Percentiles rank a stretch among this genome's conserved stretches.
phyloP scores from a whole-genome alignment of 805 yeast species.

The Lachancea meyersii region DNA sequence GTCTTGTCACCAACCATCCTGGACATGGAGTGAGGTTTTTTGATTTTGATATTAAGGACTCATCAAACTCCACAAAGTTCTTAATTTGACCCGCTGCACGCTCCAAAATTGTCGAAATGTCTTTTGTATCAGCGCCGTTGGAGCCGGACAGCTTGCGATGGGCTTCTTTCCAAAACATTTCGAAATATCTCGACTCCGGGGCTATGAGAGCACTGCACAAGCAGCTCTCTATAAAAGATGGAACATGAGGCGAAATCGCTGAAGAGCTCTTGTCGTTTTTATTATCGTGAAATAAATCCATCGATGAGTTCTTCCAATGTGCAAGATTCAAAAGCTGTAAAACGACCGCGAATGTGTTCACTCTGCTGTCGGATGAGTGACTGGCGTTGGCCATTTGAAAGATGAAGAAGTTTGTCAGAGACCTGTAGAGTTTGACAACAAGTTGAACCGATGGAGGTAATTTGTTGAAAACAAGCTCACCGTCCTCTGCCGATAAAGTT shows the following conservation, averaged over 20 bases:
- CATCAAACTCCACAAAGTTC: slow-evolving; percentile 32
- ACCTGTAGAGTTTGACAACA: slow-evolving; percentile 59
- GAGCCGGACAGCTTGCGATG: slow-evolving; percentile 29
- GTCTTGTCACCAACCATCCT: slow-evolving; percentile 83
- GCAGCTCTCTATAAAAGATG: slow-evolving; percentile 81
- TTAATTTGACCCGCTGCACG: slow-evolving; percentile 22
- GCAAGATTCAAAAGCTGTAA: slow-evolving; percentile 59
- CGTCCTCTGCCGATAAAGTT: slow-evolving; percentile 43
- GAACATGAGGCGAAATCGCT: slow-evolving; percentile 47
- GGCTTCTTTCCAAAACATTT: slow-evolving; percentile 62
- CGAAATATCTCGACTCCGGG: slow-evolving; percentile 71
- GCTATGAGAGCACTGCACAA: slow-evolving; percentile 65
- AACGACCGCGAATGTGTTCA: slow-evolving; percentile 61
- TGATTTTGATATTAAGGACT: slow-evolving; percentile 27
- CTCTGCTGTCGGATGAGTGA: slow-evolving; percentile 54
- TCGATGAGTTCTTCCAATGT: slow-evolving; percentile 58
- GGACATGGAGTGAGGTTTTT: slow-evolving; percentile 69
- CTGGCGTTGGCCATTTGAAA: slow-evolving; percentile 57
- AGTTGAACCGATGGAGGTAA: slow-evolving; percentile 68
- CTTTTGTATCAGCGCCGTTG: slow-evolving; percentile 22
- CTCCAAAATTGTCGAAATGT: slow-evolving; percentile 24
- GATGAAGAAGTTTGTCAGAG: slow-evolving; percentile 57
- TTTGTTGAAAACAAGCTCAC: slow-evolving; percentile 38
- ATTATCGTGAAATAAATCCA: slow-evolving; percentile 39
- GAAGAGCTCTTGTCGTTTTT: slow-evolving; percentile 15